Percentiles rank a stretch among this genome's conserved stretches.
phyloP scores from a whole-genome alignment of 202 grass and related monocot species.

The Eragrostis tef region DNA sequence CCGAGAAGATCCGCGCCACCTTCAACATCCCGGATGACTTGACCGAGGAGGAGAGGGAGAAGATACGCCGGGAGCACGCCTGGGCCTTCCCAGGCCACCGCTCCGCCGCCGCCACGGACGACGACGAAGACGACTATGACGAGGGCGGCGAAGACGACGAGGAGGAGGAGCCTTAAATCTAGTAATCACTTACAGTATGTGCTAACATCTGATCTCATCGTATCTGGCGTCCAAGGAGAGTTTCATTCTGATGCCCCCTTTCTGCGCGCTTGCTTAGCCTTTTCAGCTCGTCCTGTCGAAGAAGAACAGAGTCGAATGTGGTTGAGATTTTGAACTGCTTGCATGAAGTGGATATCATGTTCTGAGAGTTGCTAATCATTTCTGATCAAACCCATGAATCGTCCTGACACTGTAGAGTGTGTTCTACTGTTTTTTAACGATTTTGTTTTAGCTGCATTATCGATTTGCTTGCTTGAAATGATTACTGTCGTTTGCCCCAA shows the following conservation, averaged over 20 bases:
- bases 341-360: neutral
- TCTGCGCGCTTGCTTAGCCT: neutral
- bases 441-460: neutral
- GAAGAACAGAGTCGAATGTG: neutral
- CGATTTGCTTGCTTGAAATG: neutral
- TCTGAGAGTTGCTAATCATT: neutral
- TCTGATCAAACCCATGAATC: neutral
- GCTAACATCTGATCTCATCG: too few relatives aligned
- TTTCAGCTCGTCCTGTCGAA: constrained; percentile 2
- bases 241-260: too few relatives aligned
- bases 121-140: neutral
- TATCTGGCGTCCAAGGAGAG: too few relatives aligned
- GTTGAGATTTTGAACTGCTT: neutral
- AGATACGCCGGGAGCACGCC: neutral
- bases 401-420: neutral
- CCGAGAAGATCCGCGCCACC: constrained; percentile 39
- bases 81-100: constrained; percentile 19
- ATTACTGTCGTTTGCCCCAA: neutral
- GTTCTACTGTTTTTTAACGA: neutral
- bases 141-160: neutral
- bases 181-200: neutral
- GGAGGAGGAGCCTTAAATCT: neutral
- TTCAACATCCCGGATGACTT: constrained; percentile 48
- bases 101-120: neutral
- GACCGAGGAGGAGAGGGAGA: constrained; percentile 25